Base-by-base conservation (phyloP, 768 basidiomycete species). In the Phylloporus sp. region DNA sequence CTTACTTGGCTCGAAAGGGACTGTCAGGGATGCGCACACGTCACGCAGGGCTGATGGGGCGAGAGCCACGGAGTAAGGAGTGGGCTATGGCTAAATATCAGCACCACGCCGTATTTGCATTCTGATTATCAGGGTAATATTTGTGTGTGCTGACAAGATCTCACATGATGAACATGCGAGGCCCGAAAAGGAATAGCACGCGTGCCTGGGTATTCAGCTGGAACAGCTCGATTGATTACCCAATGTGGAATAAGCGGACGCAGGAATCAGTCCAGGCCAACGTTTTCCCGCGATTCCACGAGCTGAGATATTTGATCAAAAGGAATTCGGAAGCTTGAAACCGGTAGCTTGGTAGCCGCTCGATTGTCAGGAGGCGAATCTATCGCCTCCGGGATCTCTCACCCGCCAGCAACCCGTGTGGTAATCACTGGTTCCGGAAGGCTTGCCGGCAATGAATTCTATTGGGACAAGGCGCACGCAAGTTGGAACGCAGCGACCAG, bases 341-440 rank as follows among this genome's bases (percentile, higher is more conserved):
- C 61, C 66, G 56, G 54, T 38, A 61, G 28, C 28, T 46, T 41
- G 63, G 63, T 60, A 66, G 42, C 59, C 59, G 53, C 52, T 61
- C 58, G 60, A 66, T 59, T 61, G 59, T 59, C 59, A 64, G 60
- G 63, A 62, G 60, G 53, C 53, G 60, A 54, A 37, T 37, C 4
- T 49, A 64, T 64, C 63, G 63, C 63, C 60, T 53, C 63, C 63
- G 63, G 63, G 63, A 64, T 64, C 65, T 66, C 38, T 49, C 50
- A 38, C 49, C 37, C 52, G 58, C 55, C 58, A 63, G 53, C 58
- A 62, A 27, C 45, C n/a, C 47, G 45, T 67, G 55, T 41, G 47
- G 61, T 66, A 60, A 66, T 66, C n/a, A n/a, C n/a, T n/a, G 50
- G 49, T 44, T 49, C 64, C 64, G 66, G 52, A 48, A 38, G 39